Evolutionary conservation across 192 early-diverging fungal species (phyloP).

Genomic region (Entophlyctis helioformis): DNA sequence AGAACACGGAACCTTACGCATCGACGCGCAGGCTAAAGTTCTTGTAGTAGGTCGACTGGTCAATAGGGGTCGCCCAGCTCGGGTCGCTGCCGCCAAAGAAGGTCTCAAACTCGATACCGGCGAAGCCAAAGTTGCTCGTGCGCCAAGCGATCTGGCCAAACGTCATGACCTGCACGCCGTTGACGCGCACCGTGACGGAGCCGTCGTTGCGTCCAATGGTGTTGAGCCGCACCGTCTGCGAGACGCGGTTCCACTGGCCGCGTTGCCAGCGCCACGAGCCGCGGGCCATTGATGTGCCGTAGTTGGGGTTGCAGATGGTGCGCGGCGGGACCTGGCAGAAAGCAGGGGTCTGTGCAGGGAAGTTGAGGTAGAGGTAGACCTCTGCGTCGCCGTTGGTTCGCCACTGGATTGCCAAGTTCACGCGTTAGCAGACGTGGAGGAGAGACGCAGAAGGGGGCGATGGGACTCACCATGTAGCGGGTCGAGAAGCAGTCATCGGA

Average conservation of each 20-base stretch:
- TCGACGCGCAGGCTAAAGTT: too few relatives aligned
- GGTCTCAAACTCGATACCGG: conserved; percentile 29
- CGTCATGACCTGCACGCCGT: conserved; percentile 11
- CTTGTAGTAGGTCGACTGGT: conserved; percentile 23
- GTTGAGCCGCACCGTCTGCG: conserved; percentile 27
- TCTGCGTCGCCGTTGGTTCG: conserved; percentile 34
- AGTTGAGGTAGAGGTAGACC: conserved; percentile 33
- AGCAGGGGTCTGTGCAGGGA: background rate
- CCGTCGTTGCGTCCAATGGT: conserved; percentile 6
- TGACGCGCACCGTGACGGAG: conserved; percentile 9
- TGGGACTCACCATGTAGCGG: conserved; percentile 34
- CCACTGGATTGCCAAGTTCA: too few relatives aligned
- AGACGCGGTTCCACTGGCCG: conserved; percentile 33
- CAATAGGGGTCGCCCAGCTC: conserved; percentile 13
- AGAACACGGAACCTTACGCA: too few relatives aligned
- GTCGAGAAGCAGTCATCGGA: conserved; percentile 41
- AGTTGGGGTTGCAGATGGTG: conserved; percentile 37
- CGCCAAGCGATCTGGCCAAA: conserved; percentile 7
- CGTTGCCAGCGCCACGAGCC: conserved; percentile 29
- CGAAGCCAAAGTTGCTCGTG: conserved; percentile 9
- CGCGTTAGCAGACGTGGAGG: too few relatives aligned
- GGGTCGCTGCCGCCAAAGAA: conserved; percentile 24
- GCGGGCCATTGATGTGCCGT: conserved; percentile 38
- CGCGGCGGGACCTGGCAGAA: conserved; percentile 20
- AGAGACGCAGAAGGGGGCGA: too few relatives aligned